A percentile compares a stretch with the other conserved stretches of the same genome.
Evolutionary conservation across 2,329 filamentous ascomycete species (phyloP).

Genomic region (Clonostachys rosea): DNA sequence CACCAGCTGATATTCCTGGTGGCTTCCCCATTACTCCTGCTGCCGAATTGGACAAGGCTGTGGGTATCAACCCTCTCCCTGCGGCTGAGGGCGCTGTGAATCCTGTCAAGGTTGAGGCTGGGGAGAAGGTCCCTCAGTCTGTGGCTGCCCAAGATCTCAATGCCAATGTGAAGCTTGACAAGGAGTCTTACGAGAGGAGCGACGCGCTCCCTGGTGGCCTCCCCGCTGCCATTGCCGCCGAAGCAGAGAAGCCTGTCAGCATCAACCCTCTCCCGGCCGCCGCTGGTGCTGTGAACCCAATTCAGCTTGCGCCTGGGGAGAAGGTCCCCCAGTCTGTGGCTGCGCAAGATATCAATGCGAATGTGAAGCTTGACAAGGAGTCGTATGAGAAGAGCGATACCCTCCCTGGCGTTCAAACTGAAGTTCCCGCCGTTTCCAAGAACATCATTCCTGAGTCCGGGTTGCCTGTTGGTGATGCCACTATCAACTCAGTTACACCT

Average conservation of each 20-base stretch:
- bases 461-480: constrained; percentile 56
- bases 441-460: constrained; percentile 74
- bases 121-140: constrained; percentile 73
- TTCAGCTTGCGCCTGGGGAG: constrained; percentile 75
- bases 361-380: constrained; percentile 74
- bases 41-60: constrained; percentile 41
- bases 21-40: constrained; percentile 64
- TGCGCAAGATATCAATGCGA: constrained; percentile 62
- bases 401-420: constrained; percentile 39
- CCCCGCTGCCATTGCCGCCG: constrained; percentile 54
- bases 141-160: constrained; percentile 65
- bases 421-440: background rate
- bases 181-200: constrained; percentile 81
- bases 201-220: constrained; percentile 56
- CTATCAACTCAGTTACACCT: constrained; percentile 48
- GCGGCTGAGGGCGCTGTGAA: constrained; percentile 65
- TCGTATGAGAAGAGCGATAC: constrained; percentile 81
- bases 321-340: constrained; percentile 69
- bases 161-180: constrained; percentile 70
- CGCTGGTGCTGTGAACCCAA: constrained; percentile 68
- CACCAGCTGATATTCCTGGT: constrained; percentile 33
- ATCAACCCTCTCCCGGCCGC: constrained; percentile 60
- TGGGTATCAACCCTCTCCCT: constrained; percentile 58
- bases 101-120: constrained; percentile 73
- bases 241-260: constrained; percentile 12